phyloP scores from a whole-genome alignment of 1,139 yeast species.

The Blastobotrys serpentis region DNA sequence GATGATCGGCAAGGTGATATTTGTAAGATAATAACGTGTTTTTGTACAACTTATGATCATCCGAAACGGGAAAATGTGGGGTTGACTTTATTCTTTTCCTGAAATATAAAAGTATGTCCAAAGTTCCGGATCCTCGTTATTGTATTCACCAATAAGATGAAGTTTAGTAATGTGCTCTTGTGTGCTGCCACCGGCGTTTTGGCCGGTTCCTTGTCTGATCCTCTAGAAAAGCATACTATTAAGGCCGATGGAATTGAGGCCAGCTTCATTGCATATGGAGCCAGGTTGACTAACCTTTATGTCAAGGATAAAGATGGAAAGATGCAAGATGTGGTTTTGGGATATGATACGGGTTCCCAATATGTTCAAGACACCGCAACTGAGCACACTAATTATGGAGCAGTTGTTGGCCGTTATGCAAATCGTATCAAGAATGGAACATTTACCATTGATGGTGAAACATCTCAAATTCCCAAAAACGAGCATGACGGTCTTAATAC shows the following conservation, averaged over 20 bases:
- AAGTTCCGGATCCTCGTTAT: not conserved
- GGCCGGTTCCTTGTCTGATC: constrained; percentile 13
- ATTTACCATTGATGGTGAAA: constrained; percentile 41
- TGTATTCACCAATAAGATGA: not conserved
- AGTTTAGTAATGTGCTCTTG: constrained; percentile 2
- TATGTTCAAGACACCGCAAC: constrained; percentile 21
- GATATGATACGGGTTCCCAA: constrained; percentile 16
- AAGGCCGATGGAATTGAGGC: constrained; percentile 21
- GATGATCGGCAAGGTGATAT: not conserved
- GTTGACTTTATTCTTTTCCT: not conserved
- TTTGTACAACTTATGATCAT: not conserved
- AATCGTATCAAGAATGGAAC: constrained; percentile 49
- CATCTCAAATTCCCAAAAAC: constrained; percentile 43
- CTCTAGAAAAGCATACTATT: constrained; percentile 18
- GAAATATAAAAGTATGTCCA: not conserved
- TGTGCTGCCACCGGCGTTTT: constrained; percentile 6
- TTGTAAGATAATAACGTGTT: constrained; percentile 2
- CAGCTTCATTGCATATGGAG: constrained; percentile 19
- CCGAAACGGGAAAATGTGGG: not conserved
- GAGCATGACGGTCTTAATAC: constrained; percentile 41
- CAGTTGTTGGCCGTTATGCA: constrained; percentile 59
- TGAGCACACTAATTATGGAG: constrained; percentile 52
- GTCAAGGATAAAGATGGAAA: constrained; percentile 18
- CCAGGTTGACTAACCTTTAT: constrained; percentile 18
- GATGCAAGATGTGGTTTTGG: constrained; percentile 18